Base-by-base conservation (phyloP, 2,329 filamentous ascomycete species). In the Aureobasidium uvarum region DNA sequence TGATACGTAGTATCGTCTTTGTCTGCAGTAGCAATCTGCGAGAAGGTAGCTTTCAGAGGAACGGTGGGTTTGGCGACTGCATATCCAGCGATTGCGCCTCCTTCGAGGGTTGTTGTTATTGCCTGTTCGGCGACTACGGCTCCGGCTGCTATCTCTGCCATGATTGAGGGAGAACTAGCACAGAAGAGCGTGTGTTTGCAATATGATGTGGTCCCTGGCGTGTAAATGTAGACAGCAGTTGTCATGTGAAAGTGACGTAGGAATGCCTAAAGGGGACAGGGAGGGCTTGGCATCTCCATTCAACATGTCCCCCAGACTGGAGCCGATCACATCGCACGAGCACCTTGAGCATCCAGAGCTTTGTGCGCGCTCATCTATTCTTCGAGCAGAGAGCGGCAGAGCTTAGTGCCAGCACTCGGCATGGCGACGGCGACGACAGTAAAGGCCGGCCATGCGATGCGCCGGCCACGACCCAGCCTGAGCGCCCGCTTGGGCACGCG, bases 21-120 rank as follows among this genome's bases (percentile, higher is more conserved):
- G 20, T 70, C 74, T 14, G 75, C 72, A 2, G 75, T 75, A 39
- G 77, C 78, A 58, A 80, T 76, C 51, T 77, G 74, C 2, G 69
- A 74, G 63, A 79, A 80, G 11, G 74, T 77, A 8, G 75, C 78
- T 56, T 79, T 79, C 50, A 80, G 70, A 52, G 77, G 78, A 67
- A 78, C 71, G 2, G 78, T 80, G 16, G 77, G 76, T 64, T 79
- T 77, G 0, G 77, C 73, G 4, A 80, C 72, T 46, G 77, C 73
- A 69, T 78, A 77, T n/a, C 76, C 77, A 18, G 74, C 78, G 23
- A 76, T 67, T 31, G 72, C 73, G 28, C 76, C 77, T 25, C 72
- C 75, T 65, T 80, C 73, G 2, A 72, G 68, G 11, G 73, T 75
- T 1, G 76, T 78, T 11, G 77, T 77, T 20, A 80, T 72, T 54